These are phyloP conservation scores for Takashimella tepidaria DNA, from an alignment of 1,284 basidiomycete species.

Conservation along the genomic window DNA sequence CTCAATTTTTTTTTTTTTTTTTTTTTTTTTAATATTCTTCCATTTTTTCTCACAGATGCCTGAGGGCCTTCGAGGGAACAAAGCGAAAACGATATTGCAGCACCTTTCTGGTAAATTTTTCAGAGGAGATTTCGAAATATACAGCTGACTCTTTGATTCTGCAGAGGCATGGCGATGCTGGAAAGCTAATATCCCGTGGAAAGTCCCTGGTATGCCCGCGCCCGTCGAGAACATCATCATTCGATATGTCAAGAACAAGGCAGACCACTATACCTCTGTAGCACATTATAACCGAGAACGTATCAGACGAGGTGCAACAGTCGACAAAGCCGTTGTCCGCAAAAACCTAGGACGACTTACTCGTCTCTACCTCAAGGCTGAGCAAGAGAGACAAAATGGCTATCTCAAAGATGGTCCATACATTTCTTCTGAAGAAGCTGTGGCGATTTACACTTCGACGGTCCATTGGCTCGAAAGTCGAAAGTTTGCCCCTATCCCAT, in stretches of 20 bases:
- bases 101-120: slow-evolving; percentile 67
- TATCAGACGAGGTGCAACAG: slow-evolving; percentile 77
- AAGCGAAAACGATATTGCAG: slow-evolving; percentile 92
- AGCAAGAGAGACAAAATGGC: slow-evolving; percentile 94
- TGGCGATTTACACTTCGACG: slow-evolving; percentile 93
- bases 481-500: slow-evolving; percentile 91
- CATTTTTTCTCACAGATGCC: slow-evolving; percentile 68
- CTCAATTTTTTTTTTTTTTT: slow-evolving; percentile 9
- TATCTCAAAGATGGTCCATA: slow-evolving; percentile 97
- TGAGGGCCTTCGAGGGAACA: slow-evolving; percentile 83
- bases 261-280: slow-evolving; percentile 97
- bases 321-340: slow-evolving; percentile 87
- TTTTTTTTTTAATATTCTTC: neutral
- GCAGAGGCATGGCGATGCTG: slow-evolving; percentile 88
- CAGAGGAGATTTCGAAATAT: neutral
- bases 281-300: slow-evolving; percentile 58
- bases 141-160: slow-evolving; percentile 7
- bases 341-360: slow-evolving; percentile 52
- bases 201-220: slow-evolving; percentile 57
- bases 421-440: slow-evolving; percentile 93
- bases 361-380: slow-evolving; percentile 87
- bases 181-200: slow-evolving; percentile 85
- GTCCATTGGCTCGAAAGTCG: slow-evolving; percentile 96
- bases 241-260: slow-evolving; percentile 98
- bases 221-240: slow-evolving; percentile 99